Evolutionary conservation across 1,284 basidiomycete species (phyloP), one percentile per base, ranked within the genome.

Genomic region (Trametes hirsuta): DNA sequence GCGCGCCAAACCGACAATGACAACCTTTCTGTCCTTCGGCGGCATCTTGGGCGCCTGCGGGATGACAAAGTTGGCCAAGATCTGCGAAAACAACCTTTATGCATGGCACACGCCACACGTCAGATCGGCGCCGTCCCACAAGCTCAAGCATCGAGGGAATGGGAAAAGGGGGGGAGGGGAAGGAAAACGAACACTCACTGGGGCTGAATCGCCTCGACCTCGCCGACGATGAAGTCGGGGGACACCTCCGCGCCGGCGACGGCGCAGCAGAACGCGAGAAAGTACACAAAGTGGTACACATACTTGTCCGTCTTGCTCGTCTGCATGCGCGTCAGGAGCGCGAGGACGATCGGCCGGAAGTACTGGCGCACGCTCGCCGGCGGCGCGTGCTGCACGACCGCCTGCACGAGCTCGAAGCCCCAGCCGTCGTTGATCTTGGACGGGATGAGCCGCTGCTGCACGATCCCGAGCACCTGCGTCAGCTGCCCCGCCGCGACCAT

Each of bases 281-380:
- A 95, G 68, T 87, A 83, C 10, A 92, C 84, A 69, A 98, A 91
- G 49, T 87, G 83, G 71, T 95, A 93, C 9, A 90, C 87, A 74
- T 92, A 97, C 73, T 88, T 91, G 63, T 96, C 90, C 36, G 96
- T 97, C 75, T 95, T 95, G 77, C 85, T 94, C 22, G 84, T 84
- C 70, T 98, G 95, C 76, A 98, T 82, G 51, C 95, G 78, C 8
- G 87, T 97, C 35, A 98, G 80, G 22, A 98, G 81, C 18, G 92
- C 88, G 73, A 95, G 82, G 69, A 98, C 79, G 48, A 97, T 79
- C 0, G 88, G 84, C 61, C 88, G 88, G 72, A 94, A 84, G 77
- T 91, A 96, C 45, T 84, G 85, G 58, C 84, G 83, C 69, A 98
- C 79, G 21, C 84, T 78, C 5, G 79, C 70, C 18, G 85, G 78